Evolutionary conservation across 495 filamentous ascomycete genomes (phyloP).

Genomic region (Neurospora sp.): DNA sequence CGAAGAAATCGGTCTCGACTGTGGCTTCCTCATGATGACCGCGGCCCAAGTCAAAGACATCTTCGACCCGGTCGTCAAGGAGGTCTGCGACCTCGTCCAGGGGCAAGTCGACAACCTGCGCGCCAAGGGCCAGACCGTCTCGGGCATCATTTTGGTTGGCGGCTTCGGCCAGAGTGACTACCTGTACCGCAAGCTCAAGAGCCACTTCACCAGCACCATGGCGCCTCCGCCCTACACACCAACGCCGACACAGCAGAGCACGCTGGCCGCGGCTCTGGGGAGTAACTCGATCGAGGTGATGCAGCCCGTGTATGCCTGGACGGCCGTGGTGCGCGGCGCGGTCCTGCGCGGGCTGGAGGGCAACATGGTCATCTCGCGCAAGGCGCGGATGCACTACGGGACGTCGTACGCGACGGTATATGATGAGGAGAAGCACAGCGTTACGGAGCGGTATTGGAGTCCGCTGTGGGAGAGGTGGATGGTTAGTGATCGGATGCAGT

Average conservation of each 20-base stretch:
- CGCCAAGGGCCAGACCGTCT: conserved; percentile 51
- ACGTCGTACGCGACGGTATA: conserved; percentile 68
- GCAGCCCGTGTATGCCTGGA: conserved; percentile 70
- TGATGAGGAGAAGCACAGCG: conserved; percentile 56
- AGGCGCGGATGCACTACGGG: conserved; percentile 65
- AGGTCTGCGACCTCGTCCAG: conserved; percentile 51
- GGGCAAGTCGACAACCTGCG: conserved; percentile 51
- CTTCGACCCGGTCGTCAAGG: conserved; percentile 55
- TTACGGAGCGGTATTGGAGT: conserved; percentile 61
- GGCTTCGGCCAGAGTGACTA: conserved; percentile 62
- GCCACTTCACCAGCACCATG: conserved; percentile 52
- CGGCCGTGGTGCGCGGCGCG: conserved; percentile 60
- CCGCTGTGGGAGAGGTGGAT: conserved; percentile 73
- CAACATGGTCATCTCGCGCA: conserved; percentile 57
- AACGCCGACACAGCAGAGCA: conserved; percentile 37
- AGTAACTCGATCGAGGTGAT: conserved; percentile 52
- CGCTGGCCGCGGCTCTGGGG: neutral
- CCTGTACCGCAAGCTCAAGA: conserved; percentile 53
- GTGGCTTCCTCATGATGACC: conserved; percentile 55
- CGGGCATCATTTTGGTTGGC: conserved; percentile 58
- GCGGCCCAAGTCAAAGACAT: conserved; percentile 50
- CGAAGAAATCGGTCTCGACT: conserved; percentile 48
- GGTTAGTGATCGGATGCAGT: conserved; percentile 71
- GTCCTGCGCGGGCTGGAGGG: conserved; percentile 60
- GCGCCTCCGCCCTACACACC: conserved; percentile 39